Percentiles rank a stretch among this genome's conserved stretches.
Conservation (phyloP, 2,329 filamentous ascomycete species). For the Lizonia empirigonia region DNA sequence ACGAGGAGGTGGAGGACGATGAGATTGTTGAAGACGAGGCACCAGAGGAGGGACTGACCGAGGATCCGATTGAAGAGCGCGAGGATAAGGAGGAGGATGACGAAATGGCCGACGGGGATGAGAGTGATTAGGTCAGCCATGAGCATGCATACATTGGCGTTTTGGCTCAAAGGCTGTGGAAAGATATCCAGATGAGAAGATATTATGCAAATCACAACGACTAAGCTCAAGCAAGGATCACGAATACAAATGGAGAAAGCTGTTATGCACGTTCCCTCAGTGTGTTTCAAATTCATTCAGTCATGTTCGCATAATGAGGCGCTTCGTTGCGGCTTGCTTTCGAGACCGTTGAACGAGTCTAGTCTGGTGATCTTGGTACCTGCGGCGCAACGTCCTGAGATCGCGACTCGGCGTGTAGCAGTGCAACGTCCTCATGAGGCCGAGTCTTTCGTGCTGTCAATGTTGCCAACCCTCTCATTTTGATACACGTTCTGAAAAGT, state of each 20-base stretch:
- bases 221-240: too few species aligned
- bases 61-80: constrained; percentile 52
- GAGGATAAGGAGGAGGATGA: constrained; percentile 53
- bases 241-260: background rate
- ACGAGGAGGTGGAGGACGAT: constrained; percentile 59
- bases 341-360: background rate
- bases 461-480: background rate
- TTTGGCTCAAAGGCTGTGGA: constrained; percentile 13
- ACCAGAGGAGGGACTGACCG: constrained; percentile 57
- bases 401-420: background rate
- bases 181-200: background rate
- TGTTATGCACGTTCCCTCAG: background rate
- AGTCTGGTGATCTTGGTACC: background rate
- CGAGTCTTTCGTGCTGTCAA: background rate
- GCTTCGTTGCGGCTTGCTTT: background rate
- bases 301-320: background rate
- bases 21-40: constrained; percentile 60
- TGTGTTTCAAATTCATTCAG: too few species aligned
- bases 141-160: constrained; percentile 39
- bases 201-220: background rate
- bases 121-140: constrained; percentile 42
- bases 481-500: background rate
- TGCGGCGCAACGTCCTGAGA: background rate
- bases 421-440: background rate
- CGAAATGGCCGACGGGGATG: constrained; percentile 62